Base-by-base conservation (phyloP, 2,329 filamentous ascomycete genomes). In the Pyricularia pennisetigena region DNA sequence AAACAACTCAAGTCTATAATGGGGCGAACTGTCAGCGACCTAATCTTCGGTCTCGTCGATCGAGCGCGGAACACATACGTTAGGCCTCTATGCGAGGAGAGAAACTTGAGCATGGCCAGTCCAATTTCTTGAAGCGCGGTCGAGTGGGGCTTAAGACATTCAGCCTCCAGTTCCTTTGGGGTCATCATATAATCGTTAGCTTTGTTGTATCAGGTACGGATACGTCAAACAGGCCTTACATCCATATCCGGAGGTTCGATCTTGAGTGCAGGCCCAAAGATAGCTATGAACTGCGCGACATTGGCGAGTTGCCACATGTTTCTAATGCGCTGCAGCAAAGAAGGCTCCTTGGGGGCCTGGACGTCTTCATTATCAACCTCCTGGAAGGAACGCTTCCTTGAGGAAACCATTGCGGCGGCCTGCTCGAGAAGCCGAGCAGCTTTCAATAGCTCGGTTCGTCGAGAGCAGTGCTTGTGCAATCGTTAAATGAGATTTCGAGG, bases 291-390 rank as follows among this genome's bases (percentile, higher is more conserved):
- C 79, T 99, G 94, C 80, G 90, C 93, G 8, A 98, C 82, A 75
- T 93, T 94, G 70, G 94, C 92, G 79, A 98, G 97, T 78, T 97
- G 91, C 94, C 94, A 98, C 85, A 92, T 93, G 76, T 92, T 95
- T 71, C 94, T 88, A 72, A 98, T 85, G 72, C 84, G 88, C 69
- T 87, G 81, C 30, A 96, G 82, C 68, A 88, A 73, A 4, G 80
- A 76, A 1, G 73, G 72, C 69, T 78, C 75, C 26, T 75, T 73
- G 8, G 73, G 69, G 8, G 69, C 67, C 49, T 72, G 70, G 3
- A 69, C 71, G 72, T 77, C 63, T 71, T 77, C 71, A 70, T 75
- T 69, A 66, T 80, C 79, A 71, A 78, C 76, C 72, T 84, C 81
- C 73, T 79, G 79, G 70, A 79, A 72, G 70, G 80, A 76, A 75